A percentile compares a stretch with the other conserved stretches of the same genome.
Evolutionary conservation across 306 rosid genomes (phyloP).

Genomic region (Castanospermum australe): DNA sequence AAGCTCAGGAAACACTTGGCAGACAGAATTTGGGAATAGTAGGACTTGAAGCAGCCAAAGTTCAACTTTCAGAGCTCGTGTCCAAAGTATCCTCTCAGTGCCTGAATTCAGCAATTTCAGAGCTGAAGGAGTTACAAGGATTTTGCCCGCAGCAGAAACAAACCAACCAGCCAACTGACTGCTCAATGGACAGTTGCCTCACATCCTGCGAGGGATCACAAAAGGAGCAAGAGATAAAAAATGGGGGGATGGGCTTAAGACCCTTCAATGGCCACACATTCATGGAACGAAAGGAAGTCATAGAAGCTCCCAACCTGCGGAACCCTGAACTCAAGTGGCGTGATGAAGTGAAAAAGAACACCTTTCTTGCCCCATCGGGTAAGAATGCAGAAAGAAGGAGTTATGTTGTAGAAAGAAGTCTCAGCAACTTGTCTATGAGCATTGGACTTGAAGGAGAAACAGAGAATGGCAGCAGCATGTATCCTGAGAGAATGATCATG

Average conservation of each 20-base stretch:
- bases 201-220: constrained; percentile 70
- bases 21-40: constrained; percentile 62
- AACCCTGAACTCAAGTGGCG: constrained; percentile 35
- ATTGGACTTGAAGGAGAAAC: constrained; percentile 49
- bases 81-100: constrained; percentile 80
- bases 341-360: constrained; percentile 34
- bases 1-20: constrained; percentile 85
- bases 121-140: constrained; percentile 54
- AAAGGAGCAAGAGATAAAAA: constrained; percentile 57
- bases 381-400: constrained; percentile 33
- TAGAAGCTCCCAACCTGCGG: constrained; percentile 28
- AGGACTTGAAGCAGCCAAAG: constrained; percentile 83
- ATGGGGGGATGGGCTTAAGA: constrained; percentile 41
- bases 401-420: constrained; percentile 39
- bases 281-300: constrained; percentile 38
- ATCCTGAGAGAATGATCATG: constrained; percentile 21
- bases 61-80: constrained; percentile 80
- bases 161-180: constrained; percentile 53
- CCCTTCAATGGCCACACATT: constrained; percentile 32
- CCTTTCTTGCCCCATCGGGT: constrained; percentile 30
- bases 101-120: constrained; percentile 59
- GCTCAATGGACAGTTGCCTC: constrained; percentile 78
- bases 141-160: constrained; percentile 42
- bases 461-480: constrained; percentile 27
- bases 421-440: constrained; percentile 52